Conservation (phyloP, 257 asterid genomes). For the Prunella vulgaris region DNA sequence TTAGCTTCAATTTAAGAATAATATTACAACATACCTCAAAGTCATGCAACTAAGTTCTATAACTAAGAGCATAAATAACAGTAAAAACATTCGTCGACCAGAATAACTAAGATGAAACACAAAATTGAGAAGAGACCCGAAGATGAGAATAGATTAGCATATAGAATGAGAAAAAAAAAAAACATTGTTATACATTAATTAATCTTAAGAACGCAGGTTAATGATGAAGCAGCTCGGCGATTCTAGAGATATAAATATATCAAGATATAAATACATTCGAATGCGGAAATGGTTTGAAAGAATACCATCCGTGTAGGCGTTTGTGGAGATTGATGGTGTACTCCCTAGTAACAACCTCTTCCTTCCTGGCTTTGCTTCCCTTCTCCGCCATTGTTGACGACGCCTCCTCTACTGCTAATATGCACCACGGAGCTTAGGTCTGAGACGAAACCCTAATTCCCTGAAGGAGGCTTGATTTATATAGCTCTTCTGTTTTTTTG, state of each 20-base stretch:
- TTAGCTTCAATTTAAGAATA: neutral
- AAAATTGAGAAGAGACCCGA: neutral
- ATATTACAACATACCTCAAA: neutral
- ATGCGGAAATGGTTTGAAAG: conserved; percentile 35
- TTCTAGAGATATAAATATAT: neutral
- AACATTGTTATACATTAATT: neutral
- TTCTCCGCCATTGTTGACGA: conserved; percentile 41
- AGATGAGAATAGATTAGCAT: neutral
- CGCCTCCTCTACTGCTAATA: conserved; percentile 9
- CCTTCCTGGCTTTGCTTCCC: conserved; percentile 42
- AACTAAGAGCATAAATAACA: neutral
- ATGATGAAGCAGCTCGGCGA: neutral
- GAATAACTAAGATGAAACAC: neutral
- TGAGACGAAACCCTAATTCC: conserved; percentile 38
- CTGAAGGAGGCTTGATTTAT: neutral
- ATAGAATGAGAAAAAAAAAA: neutral
- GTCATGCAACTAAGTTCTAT: neutral
- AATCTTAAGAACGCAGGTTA: neutral
- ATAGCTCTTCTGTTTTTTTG: too few species aligned
- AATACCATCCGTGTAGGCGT: conserved; percentile 59
- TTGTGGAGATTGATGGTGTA: conserved; percentile 54
- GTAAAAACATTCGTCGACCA: neutral
- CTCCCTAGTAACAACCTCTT: conserved; percentile 52
- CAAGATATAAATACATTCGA: neutral
- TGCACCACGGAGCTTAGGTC: conserved; percentile 20